phyloP scores from a whole-genome alignment of 257 asterid species.

The Solanum habrochaites region DNA sequence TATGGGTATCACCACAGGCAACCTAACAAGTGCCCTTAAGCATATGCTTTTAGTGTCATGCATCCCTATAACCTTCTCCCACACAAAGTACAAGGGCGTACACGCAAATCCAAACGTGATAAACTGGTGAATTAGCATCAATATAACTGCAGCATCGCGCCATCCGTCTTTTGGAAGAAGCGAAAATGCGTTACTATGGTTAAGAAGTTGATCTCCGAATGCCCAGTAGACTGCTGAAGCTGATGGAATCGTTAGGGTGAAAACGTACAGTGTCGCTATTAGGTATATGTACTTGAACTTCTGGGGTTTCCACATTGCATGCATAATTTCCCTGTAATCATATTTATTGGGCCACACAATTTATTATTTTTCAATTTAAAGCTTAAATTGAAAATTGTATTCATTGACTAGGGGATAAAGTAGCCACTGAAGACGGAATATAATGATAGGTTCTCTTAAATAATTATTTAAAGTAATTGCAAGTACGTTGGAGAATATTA shows the following conservation, averaged over 20 bases:
- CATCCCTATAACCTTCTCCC: slow-evolving; percentile 99
- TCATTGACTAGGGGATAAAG: not conserved
- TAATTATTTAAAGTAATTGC: not conserved
- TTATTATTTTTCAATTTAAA: too few relatives aligned
- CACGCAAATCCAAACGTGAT: slow-evolving; percentile 93
- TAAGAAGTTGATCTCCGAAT: slow-evolving; percentile 69
- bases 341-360: not conserved
- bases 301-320: slow-evolving; percentile 96
- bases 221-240: slow-evolving; percentile 96
- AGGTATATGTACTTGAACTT: slow-evolving; percentile 85
- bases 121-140: slow-evolving; percentile 94
- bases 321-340: slow-evolving; percentile 68
- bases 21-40: slow-evolving; percentile 69
- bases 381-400: too few relatives aligned
- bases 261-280: slow-evolving; percentile 72
- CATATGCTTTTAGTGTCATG: slow-evolving; percentile 77
- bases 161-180: slow-evolving; percentile 61
- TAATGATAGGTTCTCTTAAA: not conserved
- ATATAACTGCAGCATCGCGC: slow-evolving; percentile 86
- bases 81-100: slow-evolving; percentile 85
- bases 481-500: not conserved
- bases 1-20: slow-evolving; percentile 84
- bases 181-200: slow-evolving; percentile 77
- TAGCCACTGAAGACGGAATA: not conserved
- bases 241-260: slow-evolving; percentile 82